phyloP scores from a whole-genome alignment of 1,284 basidiomycete species.

The Ganoderma multipileum region DNA sequence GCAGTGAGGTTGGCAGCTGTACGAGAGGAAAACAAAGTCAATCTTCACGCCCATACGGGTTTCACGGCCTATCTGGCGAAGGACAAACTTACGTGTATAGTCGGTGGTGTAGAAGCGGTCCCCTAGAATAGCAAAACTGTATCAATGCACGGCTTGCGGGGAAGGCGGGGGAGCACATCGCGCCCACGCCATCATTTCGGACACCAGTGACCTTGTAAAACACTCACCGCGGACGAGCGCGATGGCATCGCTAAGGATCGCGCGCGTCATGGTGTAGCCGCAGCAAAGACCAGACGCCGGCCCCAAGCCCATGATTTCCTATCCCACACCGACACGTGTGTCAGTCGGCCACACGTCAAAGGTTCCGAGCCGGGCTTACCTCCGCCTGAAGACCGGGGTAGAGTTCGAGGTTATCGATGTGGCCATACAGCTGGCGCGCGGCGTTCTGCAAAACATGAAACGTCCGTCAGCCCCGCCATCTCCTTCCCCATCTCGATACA shows the following conservation, averaged over 20 bases:
- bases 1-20: slow-evolving; percentile 74
- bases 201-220: background rate
- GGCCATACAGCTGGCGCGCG: slow-evolving; percentile 72
- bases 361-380: slow-evolving; percentile 9
- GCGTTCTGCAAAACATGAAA: slow-evolving; percentile 49
- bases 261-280: slow-evolving; percentile 87
- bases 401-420: slow-evolving; percentile 81
- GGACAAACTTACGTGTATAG: slow-evolving; percentile 55
- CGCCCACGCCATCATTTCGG: background rate
- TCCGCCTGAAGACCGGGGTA: slow-evolving; percentile 77
- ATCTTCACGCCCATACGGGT: slow-evolving; percentile 1
- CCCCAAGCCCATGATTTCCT: slow-evolving; percentile 66
- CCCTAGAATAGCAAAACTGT: slow-evolving; percentile 39
- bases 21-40: background rate
- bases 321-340: slow-evolving; percentile 48
- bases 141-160: slow-evolving; percentile 7
- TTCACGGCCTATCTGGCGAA: background rate
- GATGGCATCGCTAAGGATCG: slow-evolving; percentile 86
- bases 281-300: slow-evolving; percentile 85
- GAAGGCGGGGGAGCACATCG: background rate
- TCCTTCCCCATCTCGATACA: background rate
- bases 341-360: background rate
- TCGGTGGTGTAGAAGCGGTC: slow-evolving; percentile 85
- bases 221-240: slow-evolving; percentile 58
- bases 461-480: background rate